phyloP scores from a whole-genome alignment of 371 early-diverging fungal genomes.

The Rhizopus delemar region DNA sequence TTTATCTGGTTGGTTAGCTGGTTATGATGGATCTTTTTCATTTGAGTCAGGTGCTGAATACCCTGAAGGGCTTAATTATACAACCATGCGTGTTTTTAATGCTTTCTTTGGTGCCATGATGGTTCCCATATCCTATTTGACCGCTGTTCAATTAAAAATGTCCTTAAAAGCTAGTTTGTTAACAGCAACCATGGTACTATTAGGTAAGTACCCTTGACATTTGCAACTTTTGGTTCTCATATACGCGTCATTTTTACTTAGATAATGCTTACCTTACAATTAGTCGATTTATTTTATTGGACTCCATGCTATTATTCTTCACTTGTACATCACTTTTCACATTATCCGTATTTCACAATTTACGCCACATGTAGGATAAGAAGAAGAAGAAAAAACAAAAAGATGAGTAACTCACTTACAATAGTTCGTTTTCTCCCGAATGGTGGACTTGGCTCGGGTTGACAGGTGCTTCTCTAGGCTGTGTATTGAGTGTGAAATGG shows the following conservation, averaged over 20 bases:
- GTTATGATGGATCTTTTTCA: conserved; percentile 87
- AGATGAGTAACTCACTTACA: not conserved
- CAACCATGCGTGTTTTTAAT: conserved; percentile 90
- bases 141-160: conserved; percentile 78
- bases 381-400: not conserved
- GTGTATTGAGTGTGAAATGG: conserved; percentile 97
- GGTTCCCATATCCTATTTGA: conserved; percentile 94
- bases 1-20: conserved; percentile 85
- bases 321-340: conserved; percentile 85
- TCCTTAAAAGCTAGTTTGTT: conserved; percentile 67
- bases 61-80: conserved; percentile 85
- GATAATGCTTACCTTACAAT: conserved; percentile 90
- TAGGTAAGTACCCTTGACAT: conserved; percentile 52
- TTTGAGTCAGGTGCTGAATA: conserved; percentile 90
- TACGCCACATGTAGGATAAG: conserved; percentile 57
- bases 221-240: not conserved
- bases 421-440: conserved; percentile 73
- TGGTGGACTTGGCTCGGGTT: conserved; percentile 91
- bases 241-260: not conserved
- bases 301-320: conserved; percentile 96
- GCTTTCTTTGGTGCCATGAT: conserved; percentile 92
- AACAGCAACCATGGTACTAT: conserved; percentile 78
- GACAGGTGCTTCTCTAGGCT: conserved; percentile 92
- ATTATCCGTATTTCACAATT: conserved; percentile 74
- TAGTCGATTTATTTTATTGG: conserved; percentile 95